Evolutionary conservation across 768 basidiomycete genomes (phyloP), one percentile per base, ranked within the genome.

Genomic region (Rhodotorula diobovata): DNA sequence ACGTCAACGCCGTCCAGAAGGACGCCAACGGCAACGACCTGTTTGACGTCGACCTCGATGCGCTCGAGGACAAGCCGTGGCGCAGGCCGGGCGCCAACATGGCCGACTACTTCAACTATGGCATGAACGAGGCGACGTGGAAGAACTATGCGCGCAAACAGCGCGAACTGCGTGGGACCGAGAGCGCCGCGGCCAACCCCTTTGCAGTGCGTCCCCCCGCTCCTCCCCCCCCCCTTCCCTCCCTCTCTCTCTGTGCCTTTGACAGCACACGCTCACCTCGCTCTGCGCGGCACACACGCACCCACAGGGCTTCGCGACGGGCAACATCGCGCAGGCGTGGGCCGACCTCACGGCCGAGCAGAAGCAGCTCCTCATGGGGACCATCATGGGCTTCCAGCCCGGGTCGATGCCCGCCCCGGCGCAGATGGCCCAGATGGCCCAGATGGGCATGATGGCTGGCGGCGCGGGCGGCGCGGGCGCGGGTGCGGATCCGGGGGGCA

Each of bases 81-180:
- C 83, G 96, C 71, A 82, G 88, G 68, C 90, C 93, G 15, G 96
- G 96, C 45, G 88, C 90, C 9, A 93, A 96, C 82, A 84, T 96
- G 71, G 89, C 90, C 75, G 94, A 97, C 82, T 99, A 93, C 90
- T 99, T 99, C 82, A 98, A 99, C 81, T 98, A 96, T 76, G 96
- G 96, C 1, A 98, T 98, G 78, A 96, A 99, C 80, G 96, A 99
- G 81, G 85, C 91, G 25, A 90, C 90, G 45, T 99, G 93, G 93
- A 90, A 92, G 78, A 88, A 88, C 53, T 99, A 95, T 77, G 90
- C 89, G 76, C 89, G 90, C 80, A 85, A 91, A 76, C 84, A 92
- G 76, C 85, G 90, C 53, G 90, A 92, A 67, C 79, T 92, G 61
- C 88, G 90, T 5, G 91, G 92, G 67, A 83, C 89, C 66, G 87